A percentile compares a stretch with the other conserved stretches of the same genome.
Evolutionary conservation across 108 stramenopile genomes (phyloP).

Genomic region (Nitzschia inconspicua): DNA sequence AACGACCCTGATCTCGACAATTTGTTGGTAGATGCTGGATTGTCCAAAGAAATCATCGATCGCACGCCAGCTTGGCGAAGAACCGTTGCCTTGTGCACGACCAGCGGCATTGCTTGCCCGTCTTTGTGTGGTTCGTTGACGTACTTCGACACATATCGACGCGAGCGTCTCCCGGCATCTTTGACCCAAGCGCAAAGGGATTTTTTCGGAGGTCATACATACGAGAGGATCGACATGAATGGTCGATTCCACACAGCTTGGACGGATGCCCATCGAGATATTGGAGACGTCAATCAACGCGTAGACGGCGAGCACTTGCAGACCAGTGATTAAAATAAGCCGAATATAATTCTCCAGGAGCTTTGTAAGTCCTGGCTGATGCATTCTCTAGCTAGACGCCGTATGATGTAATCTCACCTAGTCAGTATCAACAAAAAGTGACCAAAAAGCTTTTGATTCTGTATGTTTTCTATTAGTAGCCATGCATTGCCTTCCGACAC

Average conservation of each 20-base stretch:
- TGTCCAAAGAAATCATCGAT: slow-evolving; percentile 57
- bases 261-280: slow-evolving; percentile 62
- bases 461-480: too few relatives aligned
- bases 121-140: slow-evolving; percentile 81
- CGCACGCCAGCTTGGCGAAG: slow-evolving; percentile 79
- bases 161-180: slow-evolving; percentile 70
- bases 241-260: slow-evolving; percentile 62
- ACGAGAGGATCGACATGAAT: slow-evolving; percentile 56
- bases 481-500: too few relatives aligned
- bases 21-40: slow-evolving; percentile 78
- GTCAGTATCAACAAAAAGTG: too few relatives aligned
- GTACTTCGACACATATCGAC: slow-evolving; percentile 90
- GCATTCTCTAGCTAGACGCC: too few relatives aligned
- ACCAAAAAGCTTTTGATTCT: too few relatives aligned
- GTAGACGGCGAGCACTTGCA: slow-evolving; percentile 64
- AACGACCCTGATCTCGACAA: slow-evolving; percentile 56
- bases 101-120: slow-evolving; percentile 80
- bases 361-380: too few relatives aligned
- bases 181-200: slow-evolving; percentile 93
- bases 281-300: slow-evolving; percentile 79
- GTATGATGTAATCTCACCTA: too few relatives aligned
- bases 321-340: too few relatives aligned
- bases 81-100: slow-evolving; percentile 77
- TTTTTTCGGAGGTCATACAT: slow-evolving; percentile 96
- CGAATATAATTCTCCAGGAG: too few relatives aligned